Evolutionary conservation across 2,329 filamentous ascomycete species (phyloP), one percentile per base, ranked within the genome.

Genomic region (Penicillium sp.): DNA sequence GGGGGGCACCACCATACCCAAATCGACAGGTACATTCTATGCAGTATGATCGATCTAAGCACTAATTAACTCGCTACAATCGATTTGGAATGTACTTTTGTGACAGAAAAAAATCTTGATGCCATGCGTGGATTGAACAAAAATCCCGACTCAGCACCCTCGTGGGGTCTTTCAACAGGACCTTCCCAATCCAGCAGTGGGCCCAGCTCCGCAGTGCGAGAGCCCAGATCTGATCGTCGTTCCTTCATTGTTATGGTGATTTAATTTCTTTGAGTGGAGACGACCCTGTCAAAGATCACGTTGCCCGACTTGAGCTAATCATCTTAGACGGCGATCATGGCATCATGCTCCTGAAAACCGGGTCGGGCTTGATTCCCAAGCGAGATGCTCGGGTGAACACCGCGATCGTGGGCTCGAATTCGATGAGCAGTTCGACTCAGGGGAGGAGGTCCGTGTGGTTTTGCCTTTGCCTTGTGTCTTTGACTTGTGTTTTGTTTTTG

Each of bases 291-390:
- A 44, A 51, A 29, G 13, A 53, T 61, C 53, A 56, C 37, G 56
- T 16, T 33, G 16, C 3, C 22, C 21, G 19, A 26, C 22, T 29
- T 48, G 43, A 53, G 51, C 51, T 45, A 53, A 37, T 47, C 31
- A 46, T 14, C 39, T 21, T 61, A 57, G 50, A 56, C 55, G 57
- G 49, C 57, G 59, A 62, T 62, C 59, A 61, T 61, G 52, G 54
- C 57, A 59, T 59, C 59, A 62, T 56, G 24, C 46, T 47, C 55
- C 55, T 57, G 47, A 43, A 47, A n/a, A 45, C 41, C 26, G 47
- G 39, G 41, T 31, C 8, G 13, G 22, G 21, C 27, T 29, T 49
- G 37, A 39, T 45, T 56, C 48, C 53, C 51, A 52, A 33, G 29
- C 51, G 51, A 52, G 45, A 26, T 53, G 39, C 43, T 52, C 48